phyloP scores from a whole-genome alignment of 306 rosid genomes.

The Acacia acuminata region DNA sequence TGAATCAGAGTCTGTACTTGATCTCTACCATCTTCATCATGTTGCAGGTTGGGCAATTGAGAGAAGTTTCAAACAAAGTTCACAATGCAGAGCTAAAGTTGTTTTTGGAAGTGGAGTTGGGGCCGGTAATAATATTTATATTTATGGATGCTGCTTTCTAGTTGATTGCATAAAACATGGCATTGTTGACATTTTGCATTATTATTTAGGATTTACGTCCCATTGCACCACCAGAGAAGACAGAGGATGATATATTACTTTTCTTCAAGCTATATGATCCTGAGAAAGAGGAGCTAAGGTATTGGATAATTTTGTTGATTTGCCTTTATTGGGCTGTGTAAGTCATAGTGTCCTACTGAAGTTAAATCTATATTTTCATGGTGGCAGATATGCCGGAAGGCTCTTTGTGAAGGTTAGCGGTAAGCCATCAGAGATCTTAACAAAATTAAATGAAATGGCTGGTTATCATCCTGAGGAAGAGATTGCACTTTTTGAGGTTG shows the following conservation, averaged over 20 bases:
- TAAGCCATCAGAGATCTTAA: slow-evolving; percentile 74
- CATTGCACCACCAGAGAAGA: slow-evolving; percentile 77
- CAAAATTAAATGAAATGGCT: slow-evolving; percentile 83
- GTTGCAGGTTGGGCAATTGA: slow-evolving; percentile 81
- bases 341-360: slow-evolving; percentile 29
- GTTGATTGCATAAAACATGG: slow-evolving; percentile 9
- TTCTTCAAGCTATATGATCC: slow-evolving; percentile 89
- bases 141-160: slow-evolving; percentile 19
- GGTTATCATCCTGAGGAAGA: slow-evolving; percentile 83
- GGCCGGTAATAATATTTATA: slow-evolving; percentile 53
- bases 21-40: slow-evolving; percentile 10
- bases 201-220: slow-evolving; percentile 58
- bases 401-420: slow-evolving; percentile 77
- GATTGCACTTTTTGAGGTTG: slow-evolving; percentile 90
- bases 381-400: slow-evolving; percentile 75
- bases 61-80: slow-evolving; percentile 78
- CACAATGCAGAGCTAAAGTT: slow-evolving; percentile 79
- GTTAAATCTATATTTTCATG: slow-evolving; percentile 14
- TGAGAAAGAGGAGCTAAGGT: slow-evolving; percentile 84
- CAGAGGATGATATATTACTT: slow-evolving; percentile 80
- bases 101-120: slow-evolving; percentile 78
- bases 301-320: slow-evolving; percentile 31
- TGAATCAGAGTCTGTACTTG: slow-evolving; percentile 14
- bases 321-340: slow-evolving; percentile 9
- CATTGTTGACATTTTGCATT: slow-evolving; percentile 27